These are phyloP conservation scores for Magnusiomyces suaveolens DNA, from an alignment of 1,139 yeast genomes.

Conservation along the genomic window DNA sequence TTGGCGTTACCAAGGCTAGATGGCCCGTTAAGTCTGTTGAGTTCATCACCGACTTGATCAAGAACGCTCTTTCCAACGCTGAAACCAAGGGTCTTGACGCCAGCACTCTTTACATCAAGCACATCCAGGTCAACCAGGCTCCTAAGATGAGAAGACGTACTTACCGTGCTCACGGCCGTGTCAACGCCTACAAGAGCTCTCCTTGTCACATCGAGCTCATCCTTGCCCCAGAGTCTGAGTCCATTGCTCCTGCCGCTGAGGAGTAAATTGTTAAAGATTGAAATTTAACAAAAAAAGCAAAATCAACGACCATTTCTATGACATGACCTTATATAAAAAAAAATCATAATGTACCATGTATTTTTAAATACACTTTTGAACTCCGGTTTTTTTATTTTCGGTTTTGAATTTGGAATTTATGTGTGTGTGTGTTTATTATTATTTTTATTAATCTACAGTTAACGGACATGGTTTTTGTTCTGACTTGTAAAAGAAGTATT, in stretches of 20 bases:
- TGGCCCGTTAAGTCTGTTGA: constrained; percentile 99
- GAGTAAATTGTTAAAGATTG: constrained; percentile 8
- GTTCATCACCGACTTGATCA: constrained; percentile 87
- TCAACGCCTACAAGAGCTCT: constrained; percentile 95
- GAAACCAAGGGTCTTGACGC: constrained; percentile 98
- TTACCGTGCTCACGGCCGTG: constrained; percentile 99
- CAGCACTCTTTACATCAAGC: constrained; percentile 86
- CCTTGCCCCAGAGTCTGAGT: constrained; percentile 91
- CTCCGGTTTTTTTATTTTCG: neutral
- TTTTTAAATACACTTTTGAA: neutral
- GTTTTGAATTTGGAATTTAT: neutral
- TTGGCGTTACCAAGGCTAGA: constrained; percentile 99
- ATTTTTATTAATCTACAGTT: too few relatives aligned
- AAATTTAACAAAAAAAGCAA: neutral
- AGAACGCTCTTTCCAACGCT: constrained; percentile 98
- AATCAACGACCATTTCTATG: neutral
- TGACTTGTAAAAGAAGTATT: too few relatives aligned
- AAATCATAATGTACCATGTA: neutral
- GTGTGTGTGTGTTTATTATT: too few relatives aligned
- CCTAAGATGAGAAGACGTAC: constrained; percentile 99
- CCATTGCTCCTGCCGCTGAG: constrained; percentile 88
- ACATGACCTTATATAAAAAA: constrained; percentile 4
- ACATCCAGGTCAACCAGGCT: constrained; percentile 99
- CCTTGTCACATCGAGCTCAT: constrained; percentile 98
- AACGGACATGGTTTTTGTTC: too few relatives aligned